Percentiles rank a stretch among this genome's conserved stretches.
Evolutionary conservation across 1,284 basidiomycete genomes (phyloP).

Genomic region (Omphalotus olearius): DNA sequence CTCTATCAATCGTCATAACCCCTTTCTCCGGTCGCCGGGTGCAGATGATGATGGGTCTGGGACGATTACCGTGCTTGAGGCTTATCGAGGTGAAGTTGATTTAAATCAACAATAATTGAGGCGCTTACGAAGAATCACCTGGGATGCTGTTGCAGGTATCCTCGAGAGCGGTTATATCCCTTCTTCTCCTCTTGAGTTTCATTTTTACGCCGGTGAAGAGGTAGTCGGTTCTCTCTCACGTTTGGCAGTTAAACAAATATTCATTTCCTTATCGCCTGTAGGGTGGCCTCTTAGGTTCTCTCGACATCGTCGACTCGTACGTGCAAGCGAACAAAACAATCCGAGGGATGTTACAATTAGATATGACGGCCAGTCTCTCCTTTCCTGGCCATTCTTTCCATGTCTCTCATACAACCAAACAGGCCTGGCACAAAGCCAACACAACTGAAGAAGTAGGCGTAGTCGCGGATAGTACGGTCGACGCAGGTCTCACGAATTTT

Average conservation of each 20-base stretch:
- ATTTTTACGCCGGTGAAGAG: slow-evolving; percentile 56
- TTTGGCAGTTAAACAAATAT: background rate
- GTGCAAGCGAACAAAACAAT: slow-evolving; percentile 35
- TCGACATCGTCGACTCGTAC: slow-evolving; percentile 47
- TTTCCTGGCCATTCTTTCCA: slow-evolving; percentile 30
- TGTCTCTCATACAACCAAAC: background rate
- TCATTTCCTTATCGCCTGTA: background rate
- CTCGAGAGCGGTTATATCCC: slow-evolving; percentile 39
- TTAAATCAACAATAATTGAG: background rate
- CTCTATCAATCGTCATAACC: slow-evolving; percentile 15
- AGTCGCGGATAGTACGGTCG: slow-evolving; percentile 12
- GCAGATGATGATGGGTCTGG: slow-evolving; percentile 29
- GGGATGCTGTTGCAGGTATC: too few species aligned
- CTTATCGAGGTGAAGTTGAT: slow-evolving; percentile 29
- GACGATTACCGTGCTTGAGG: slow-evolving; percentile 41
- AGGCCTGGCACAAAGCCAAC: slow-evolving; percentile 30
- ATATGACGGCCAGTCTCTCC: slow-evolving; percentile 27
- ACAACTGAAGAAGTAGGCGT: slow-evolving; percentile 16
- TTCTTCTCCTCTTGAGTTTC: slow-evolving; percentile 47
- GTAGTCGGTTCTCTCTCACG: slow-evolving; percentile 12
- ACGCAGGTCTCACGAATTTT: slow-evolving; percentile 15
- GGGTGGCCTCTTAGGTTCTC: slow-evolving; percentile 48
- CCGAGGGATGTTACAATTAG: slow-evolving; percentile 42
- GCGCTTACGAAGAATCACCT: too few species aligned
- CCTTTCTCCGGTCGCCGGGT: slow-evolving; percentile 14